phyloP scores from a whole-genome alignment of 2,329 filamentous ascomycete genomes.

The Acrodontium crateriforme region DNA sequence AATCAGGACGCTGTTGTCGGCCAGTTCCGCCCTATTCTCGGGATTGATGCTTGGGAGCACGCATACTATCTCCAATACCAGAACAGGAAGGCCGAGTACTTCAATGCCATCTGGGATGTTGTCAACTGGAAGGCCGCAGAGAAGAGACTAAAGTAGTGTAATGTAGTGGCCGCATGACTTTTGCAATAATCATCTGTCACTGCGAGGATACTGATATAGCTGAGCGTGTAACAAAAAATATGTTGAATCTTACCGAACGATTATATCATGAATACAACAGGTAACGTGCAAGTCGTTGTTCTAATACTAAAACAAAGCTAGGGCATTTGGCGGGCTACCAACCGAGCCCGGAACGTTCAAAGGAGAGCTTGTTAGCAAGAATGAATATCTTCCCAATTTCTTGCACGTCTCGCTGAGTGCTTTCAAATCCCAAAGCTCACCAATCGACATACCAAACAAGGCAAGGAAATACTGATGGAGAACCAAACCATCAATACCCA shows the following conservation, averaged over 20 bases:
- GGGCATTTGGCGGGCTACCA: slow-evolving; percentile 20
- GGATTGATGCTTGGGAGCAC: slow-evolving; percentile 93
- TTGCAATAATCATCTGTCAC: too few species aligned
- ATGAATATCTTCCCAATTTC: slow-evolving; percentile 26
- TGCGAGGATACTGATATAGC: too few species aligned
- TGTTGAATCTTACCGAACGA: too few species aligned
- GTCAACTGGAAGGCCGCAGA: slow-evolving; percentile 83
- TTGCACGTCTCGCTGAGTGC: slow-evolving; percentile 25
- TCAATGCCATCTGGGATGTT: slow-evolving; percentile 84
- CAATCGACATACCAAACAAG: slow-evolving; percentile 31
- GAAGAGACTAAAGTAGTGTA: slow-evolving; percentile 20
- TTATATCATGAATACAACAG: too few species aligned
- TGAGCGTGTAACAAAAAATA: too few species aligned
- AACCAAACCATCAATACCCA: slow-evolving; percentile 11
- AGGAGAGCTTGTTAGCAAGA: slow-evolving; percentile 31
- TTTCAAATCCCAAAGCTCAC: slow-evolving; percentile 34
- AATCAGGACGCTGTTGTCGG: slow-evolving; percentile 82
- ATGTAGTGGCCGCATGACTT: too few species aligned
- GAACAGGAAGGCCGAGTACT: slow-evolving; percentile 96
- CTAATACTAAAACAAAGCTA: slow-evolving; percentile 23
- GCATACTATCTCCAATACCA: slow-evolving; percentile 93
- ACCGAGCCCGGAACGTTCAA: slow-evolving; percentile 29
- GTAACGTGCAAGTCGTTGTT: too few species aligned
- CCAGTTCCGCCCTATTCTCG: slow-evolving; percentile 67
- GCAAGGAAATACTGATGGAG: slow-evolving; percentile 29